phyloP scores from a whole-genome alignment of 1,284 basidiomycete species.

The Trametes hirsuta region DNA sequence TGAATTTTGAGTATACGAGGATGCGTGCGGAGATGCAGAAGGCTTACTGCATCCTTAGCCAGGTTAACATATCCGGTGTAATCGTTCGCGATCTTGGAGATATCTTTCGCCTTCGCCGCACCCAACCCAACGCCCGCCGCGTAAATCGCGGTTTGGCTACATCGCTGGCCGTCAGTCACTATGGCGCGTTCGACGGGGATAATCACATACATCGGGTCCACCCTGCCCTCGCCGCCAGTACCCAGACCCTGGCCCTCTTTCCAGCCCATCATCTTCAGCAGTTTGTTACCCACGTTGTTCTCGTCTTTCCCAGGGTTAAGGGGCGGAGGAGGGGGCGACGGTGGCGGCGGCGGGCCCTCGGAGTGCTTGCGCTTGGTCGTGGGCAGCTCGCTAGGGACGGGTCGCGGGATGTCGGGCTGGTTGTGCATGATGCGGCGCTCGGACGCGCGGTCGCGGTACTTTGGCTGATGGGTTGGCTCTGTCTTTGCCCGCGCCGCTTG shows the following conservation, averaged over 20 bases:
- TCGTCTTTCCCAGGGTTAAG: slow-evolving; percentile 76
- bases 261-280: slow-evolving; percentile 97
- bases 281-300: slow-evolving; percentile 85
- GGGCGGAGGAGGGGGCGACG: slow-evolving; percentile 63
- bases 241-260: slow-evolving; percentile 88
- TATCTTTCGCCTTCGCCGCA: slow-evolving; percentile 84
- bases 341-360: slow-evolving; percentile 65
- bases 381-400: slow-evolving; percentile 33
- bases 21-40: background rate
- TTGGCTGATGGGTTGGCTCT: slow-evolving; percentile 47
- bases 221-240: slow-evolving; percentile 75
- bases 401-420: slow-evolving; percentile 81
- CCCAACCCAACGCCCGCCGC: slow-evolving; percentile 86
- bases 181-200: background rate
- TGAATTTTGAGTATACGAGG: background rate
- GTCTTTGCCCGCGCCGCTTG: slow-evolving; percentile 48
- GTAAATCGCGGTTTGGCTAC: slow-evolving; percentile 81
- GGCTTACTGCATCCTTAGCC: slow-evolving; percentile 62
- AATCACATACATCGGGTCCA: slow-evolving; percentile 76
- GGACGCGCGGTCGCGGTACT: slow-evolving; percentile 90
- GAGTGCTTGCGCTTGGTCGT: slow-evolving; percentile 49
- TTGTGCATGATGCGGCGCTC: slow-evolving; percentile 88
- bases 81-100: slow-evolving; percentile 74
- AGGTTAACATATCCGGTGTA: slow-evolving; percentile 75
- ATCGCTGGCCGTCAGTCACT: background rate